Evolutionary conservation across 257 asterid species (phyloP), one percentile per base, ranked within the genome.

Genomic region (Capsicum rhomboideum): DNA sequence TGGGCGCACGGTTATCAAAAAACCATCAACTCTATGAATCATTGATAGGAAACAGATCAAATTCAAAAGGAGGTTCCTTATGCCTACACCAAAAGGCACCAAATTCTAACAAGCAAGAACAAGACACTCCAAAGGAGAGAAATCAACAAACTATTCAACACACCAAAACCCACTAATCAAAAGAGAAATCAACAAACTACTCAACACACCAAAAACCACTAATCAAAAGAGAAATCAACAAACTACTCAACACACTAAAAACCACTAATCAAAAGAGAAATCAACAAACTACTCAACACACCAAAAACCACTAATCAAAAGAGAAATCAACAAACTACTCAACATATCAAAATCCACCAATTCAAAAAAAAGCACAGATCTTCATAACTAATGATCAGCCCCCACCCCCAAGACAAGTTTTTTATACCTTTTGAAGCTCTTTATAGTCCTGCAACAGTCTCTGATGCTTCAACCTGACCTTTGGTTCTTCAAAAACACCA

Each of bases 381-480:
- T 89, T 82, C 31, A 20, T 81, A 77, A 26, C 20, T 82, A 82
- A 75, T 59, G 28, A 26, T 6, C 78, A 28, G 78, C 40, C 40
- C 40, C 40, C 40, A 34, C 40, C 40, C 40, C 40, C 40, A 34
- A 23, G 26, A 77, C 14, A 77, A 50, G 17, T 0, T 77, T 77
- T 74, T 46, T 74, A 44, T 78, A 96, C 99, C 97, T 89, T 91
- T 53, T 88, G 90, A 88, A 96, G 86, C 42, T 92, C 94, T 52
- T 86, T 88, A 86, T 88, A 96, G 86, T 94, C 98, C 85, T 89
- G 97, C 90, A 91, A 26, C 82, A 96, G 98, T 53, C 80, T 80
- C 74, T 85, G 94, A 86, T 89, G 92, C 90, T 88, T 96, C 64
- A 86, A 79, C 79, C 88, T 89, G 40, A 85, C 72, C 89, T 85